These are phyloP conservation scores for Chrysoporthe austroafricana DNA, from an alignment of 2,329 filamentous ascomycete genomes.

Conservation along the genomic window DNA sequence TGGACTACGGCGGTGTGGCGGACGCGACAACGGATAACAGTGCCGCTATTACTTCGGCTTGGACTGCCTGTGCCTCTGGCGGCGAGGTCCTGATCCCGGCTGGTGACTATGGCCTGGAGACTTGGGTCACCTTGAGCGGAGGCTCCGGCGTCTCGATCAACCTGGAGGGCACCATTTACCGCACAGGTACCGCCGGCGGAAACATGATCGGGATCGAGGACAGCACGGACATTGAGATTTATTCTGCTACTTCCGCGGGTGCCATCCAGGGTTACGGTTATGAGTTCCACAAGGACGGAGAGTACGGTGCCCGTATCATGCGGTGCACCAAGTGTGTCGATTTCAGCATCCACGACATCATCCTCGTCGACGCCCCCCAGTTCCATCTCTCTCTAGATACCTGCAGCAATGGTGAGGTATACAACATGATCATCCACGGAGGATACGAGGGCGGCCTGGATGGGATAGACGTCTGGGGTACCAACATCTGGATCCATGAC, in stretches of 20 bases:
- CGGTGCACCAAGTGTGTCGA: conserved; percentile 47
- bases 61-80: conserved; percentile 48
- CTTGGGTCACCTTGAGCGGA: conserved; percentile 49
- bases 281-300: conserved; percentile 41
- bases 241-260: conserved; percentile 46
- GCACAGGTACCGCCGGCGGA: conserved; percentile 32
- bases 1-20: conserved; percentile 53
- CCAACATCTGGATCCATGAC: conserved; percentile 62
- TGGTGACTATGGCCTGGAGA: conserved; percentile 51
- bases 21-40: conserved; percentile 49
- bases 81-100: conserved; percentile 52
- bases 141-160: conserved; percentile 52
- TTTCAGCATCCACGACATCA: conserved; percentile 54
- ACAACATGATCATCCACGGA: conserved; percentile 58
- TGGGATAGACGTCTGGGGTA: conserved; percentile 58
- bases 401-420: conserved; percentile 54
- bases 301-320: conserved; percentile 49
- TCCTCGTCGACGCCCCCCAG: conserved; percentile 47
- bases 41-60: conserved; percentile 35
- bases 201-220: conserved; percentile 36
- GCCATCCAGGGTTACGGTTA: conserved; percentile 56
- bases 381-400: conserved; percentile 35
- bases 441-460: conserved; percentile 56
- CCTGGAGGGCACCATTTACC: conserved; percentile 44
- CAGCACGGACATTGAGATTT: conserved; percentile 51